Percentiles rank a stretch among this genome's conserved stretches.
Evolutionary conservation across 2,329 filamentous ascomycete genomes (phyloP).

Genomic region (Pseudocercospora fijiensis): DNA sequence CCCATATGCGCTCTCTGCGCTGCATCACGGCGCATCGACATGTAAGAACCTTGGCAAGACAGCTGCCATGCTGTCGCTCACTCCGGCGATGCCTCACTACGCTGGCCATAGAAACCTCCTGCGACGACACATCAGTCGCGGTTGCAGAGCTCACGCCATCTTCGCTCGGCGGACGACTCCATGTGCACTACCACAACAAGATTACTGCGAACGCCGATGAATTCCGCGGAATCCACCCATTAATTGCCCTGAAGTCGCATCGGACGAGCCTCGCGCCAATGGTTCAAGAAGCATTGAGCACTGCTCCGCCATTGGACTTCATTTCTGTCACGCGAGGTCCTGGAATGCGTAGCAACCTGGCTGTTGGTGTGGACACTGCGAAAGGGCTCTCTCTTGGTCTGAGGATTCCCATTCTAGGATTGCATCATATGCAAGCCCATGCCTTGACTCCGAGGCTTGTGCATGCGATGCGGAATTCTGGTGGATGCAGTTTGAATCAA

Average conservation of each 20-base stretch:
- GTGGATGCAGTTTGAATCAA: neutral
- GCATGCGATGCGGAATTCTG: slow-evolving; percentile 17
- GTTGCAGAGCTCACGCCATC: slow-evolving; percentile 52
- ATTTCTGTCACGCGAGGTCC: slow-evolving; percentile 88
- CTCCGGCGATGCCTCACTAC: slow-evolving; percentile 40
- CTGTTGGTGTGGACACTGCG: slow-evolving; percentile 75
- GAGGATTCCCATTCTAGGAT: slow-evolving; percentile 76
- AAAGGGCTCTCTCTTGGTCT: slow-evolving; percentile 85
- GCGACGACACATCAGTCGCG: slow-evolving; percentile 91
- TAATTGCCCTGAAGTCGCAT: slow-evolving; percentile 73
- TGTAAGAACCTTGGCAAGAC: neutral
- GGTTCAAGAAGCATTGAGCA: slow-evolving; percentile 56
- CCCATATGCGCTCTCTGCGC: slow-evolving; percentile 1
- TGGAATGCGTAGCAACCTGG: slow-evolving; percentile 78
- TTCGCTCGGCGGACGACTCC: slow-evolving; percentile 9
- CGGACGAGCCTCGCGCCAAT: slow-evolving; percentile 67
- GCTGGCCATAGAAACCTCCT: slow-evolving; percentile 79
- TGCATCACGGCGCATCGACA: neutral
- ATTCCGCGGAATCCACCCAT: slow-evolving; percentile 77
- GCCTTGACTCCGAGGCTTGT: slow-evolving; percentile 79
- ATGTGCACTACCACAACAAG: slow-evolving; percentile 70
- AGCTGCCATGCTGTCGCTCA: neutral
- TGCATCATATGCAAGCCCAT: slow-evolving; percentile 98
- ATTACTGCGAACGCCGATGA: slow-evolving; percentile 75
- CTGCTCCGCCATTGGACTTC: slow-evolving; percentile 64